Base-by-base conservation (phyloP, 768 basidiomycete species). In the Lyophyllum atratum region DNA sequence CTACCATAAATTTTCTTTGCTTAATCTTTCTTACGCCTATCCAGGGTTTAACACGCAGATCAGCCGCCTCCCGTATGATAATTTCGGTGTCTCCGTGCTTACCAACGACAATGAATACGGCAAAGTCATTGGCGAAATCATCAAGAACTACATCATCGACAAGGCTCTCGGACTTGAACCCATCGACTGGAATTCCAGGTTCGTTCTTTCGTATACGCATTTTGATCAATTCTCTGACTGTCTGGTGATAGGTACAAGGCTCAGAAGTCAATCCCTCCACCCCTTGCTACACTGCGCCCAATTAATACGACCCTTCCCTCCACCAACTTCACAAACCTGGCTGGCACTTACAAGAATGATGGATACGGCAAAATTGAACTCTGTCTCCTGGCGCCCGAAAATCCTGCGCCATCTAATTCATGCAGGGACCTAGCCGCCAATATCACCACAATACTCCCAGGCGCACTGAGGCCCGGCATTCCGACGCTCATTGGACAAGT, bases 31-130 rank as follows among this genome's bases (percentile, higher is more conserved):
- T 52, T n/a, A 31, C n/a, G 9, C 12, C 42, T 31, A 4, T 49
- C 9, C 7, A 53, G 56, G 58, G 29, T 58, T 62, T 31, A 46
- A 46, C 48, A 45, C 52, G 17, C 42, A 56, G 37, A 37, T 65
- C 29, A 54, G 33, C 34, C 55, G 54, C 21, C 50, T 61, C 4
- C 62, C 59, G 1, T 47, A 47, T 17, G 53, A 58, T 14, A 51
- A 49, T 33, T 34, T 69, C 24, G 69, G 68, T 10, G 49, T 68
- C 9, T 65, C 64, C 0, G 68, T 70, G 19, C 46, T 70, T 14
- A 59, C 64, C 11, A 70, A 70, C 50, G 69, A 70, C 37, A 56
- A 66, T 19, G 48, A 57, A 12, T 62, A 64, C 34, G 68, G 69
- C 1, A 42, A 7, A 11, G 24, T 31, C 4, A 52, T 68, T 17